Evolutionary conservation across 352 stramenopile genomes (phyloP), one percentile per base, ranked within the genome.

Genomic region (Halophytophthora batemanensis): DNA sequence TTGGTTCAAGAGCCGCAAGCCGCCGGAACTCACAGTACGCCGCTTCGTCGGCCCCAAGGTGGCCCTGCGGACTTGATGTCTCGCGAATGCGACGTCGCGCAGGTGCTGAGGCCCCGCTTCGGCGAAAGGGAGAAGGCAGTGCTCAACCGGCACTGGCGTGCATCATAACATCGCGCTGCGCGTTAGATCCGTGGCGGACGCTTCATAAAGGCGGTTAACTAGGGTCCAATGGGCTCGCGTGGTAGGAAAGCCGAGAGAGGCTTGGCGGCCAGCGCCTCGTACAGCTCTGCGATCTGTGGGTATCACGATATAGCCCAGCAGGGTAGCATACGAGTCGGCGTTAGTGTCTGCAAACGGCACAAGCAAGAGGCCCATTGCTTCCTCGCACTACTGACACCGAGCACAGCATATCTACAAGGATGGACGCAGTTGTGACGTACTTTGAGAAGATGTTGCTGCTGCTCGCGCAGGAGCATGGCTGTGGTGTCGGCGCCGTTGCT

Each of bases 391-490:
- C 43, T 33, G 12, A 6, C 45, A 14, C 14, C 22, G 28, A 15
- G 15, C 37, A 43, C 14, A 17, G 19, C 6, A 22, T 1, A 12
- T 18, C 28, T 13, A 38, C 21, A 28, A 4, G 5, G 18, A n/a
- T n/a, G n/a, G 1, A 12, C 36, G 17, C 17, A 37, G 12, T n/a
- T 13, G 2, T 2, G 31, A 43, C 39, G 12, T 34, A 81, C 73
- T 59, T 77, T 53, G 35, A 57, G 29, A 18, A 81, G 60, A 37
- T 67, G 78, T 35, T 69, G 45, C 34, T 77, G 75, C 52, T 90
- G 80, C 47, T 90, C 80, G 23, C 66, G 68, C 37, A 90, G 53
- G 6, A 90, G 61, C 44, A 72, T 59, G 36, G 74, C 75, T 18
- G 82, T 71, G 12, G 53, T 71, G 37, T 73, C 55, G 3, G 51